A percentile compares a stretch with the other conserved stretches of the same genome.
Conservation (phyloP, 2,329 filamentous ascomycete species). For the Epichloe aotearoae region DNA sequence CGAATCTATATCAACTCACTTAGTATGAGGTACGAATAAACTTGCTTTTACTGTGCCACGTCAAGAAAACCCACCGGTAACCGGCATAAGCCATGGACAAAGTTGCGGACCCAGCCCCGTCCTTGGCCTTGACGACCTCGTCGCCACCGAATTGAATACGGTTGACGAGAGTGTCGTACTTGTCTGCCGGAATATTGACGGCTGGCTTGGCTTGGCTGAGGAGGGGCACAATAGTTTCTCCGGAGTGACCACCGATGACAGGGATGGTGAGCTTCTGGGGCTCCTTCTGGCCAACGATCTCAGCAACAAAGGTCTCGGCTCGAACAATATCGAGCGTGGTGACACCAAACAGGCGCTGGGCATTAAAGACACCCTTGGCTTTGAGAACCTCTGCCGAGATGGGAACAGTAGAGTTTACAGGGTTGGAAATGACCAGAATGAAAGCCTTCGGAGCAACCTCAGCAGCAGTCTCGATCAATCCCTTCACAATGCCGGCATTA, state of each 20-base stretch:
- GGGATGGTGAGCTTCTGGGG: conserved; percentile 75
- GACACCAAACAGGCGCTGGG: conserved; percentile 93
- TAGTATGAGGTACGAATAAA: conserved; percentile 4
- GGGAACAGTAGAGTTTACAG: conserved; percentile 96
- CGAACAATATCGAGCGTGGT: conserved; percentile 97
- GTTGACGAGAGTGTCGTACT: conserved; percentile 81
- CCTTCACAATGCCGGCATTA: conserved; percentile 96
- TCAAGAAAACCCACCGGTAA: conserved; percentile 51
- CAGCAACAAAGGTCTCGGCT: conserved; percentile 89
- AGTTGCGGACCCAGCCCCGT: conserved; percentile 78
- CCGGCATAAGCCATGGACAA: conserved; percentile 94
- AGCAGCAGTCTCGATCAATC: conserved; percentile 76
- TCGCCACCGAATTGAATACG: conserved; percentile 98
- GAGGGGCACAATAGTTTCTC: conserved; percentile 93
- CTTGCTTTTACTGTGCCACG: neutral
- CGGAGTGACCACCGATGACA: conserved; percentile 93
- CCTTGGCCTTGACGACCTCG: conserved; percentile 91
- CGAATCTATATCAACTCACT: conserved; percentile 48
- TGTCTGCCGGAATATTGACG: conserved; percentile 73
- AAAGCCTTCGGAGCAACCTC: conserved; percentile 86
- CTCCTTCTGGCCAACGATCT: conserved; percentile 69
- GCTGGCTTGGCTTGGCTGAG: conserved; percentile 81
- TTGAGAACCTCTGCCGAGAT: conserved; percentile 97
- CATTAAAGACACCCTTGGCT: conserved; percentile 81
- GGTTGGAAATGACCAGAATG: conserved; percentile 96